Conservation (phyloP, 306 rosid genomes). For the Prunus davidiana region DNA sequence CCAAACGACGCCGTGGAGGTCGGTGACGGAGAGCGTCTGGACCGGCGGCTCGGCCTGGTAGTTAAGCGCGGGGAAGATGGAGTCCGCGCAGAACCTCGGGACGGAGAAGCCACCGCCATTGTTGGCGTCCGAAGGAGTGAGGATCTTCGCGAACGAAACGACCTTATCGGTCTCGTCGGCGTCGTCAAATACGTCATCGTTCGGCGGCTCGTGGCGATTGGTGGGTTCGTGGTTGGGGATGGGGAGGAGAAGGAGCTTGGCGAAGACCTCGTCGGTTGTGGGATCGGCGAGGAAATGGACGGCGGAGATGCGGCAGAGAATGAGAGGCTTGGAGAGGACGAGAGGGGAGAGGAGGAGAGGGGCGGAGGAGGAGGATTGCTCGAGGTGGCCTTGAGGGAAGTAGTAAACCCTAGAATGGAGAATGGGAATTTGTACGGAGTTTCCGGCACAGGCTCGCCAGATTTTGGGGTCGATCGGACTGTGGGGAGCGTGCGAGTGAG, state of each 20-base stretch:
- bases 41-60: slow-evolving; percentile 54
- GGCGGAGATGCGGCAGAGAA: slow-evolving; percentile 36
- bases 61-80: slow-evolving; percentile 63
- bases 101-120: slow-evolving; percentile 87
- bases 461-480: slow-evolving; percentile 34
- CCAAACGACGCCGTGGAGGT: slow-evolving; percentile 61
- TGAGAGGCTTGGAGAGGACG: slow-evolving; percentile 28
- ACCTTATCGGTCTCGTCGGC: slow-evolving; percentile 18
- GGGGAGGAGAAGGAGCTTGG: slow-evolving; percentile 54
- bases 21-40: slow-evolving; percentile 52
- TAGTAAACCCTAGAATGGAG: slow-evolving; percentile 71
- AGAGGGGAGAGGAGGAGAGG: slow-evolving; percentile 35
- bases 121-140: slow-evolving; percentile 76
- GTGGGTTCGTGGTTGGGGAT: neutral
- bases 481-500: slow-evolving; percentile 10
- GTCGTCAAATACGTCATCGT: neutral
- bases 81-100: slow-evolving; percentile 71
- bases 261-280: slow-evolving; percentile 58
- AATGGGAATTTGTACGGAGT: slow-evolving; percentile 41
- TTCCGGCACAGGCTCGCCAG: slow-evolving; percentile 70
- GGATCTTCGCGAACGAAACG: slow-evolving; percentile 52
- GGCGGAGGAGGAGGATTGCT: slow-evolving; percentile 43
- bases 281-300: slow-evolving; percentile 51
- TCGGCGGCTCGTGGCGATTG: neutral
- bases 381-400: slow-evolving; percentile 75